Evolutionary conservation across 140 eudicot genomes (phyloP).

Genomic region (Oenanthe javanica): DNA sequence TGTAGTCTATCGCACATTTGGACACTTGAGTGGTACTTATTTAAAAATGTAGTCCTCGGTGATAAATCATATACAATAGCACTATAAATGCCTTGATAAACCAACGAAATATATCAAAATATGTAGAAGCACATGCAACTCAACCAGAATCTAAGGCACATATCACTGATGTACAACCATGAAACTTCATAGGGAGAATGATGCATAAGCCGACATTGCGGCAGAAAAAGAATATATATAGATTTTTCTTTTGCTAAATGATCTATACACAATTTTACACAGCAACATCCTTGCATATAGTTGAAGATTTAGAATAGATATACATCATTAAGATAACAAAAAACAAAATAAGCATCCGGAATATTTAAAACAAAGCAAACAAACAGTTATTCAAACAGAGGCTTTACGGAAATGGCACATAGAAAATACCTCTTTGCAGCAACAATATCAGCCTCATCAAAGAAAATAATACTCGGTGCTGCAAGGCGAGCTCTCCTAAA

Average conservation of each 20-base stretch:
- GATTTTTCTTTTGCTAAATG: background rate
- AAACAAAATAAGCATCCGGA: background rate
- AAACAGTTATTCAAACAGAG: background rate
- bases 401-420: background rate
- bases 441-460: slow-evolving; percentile 89
- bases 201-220: background rate
- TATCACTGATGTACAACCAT: background rate
- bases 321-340: background rate
- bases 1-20: background rate
- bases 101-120: background rate
- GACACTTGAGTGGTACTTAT: background rate
- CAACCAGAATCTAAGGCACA: background rate
- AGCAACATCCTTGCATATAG: background rate
- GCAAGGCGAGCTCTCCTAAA: slow-evolving; percentile 94
- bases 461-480: slow-evolving; percentile 92
- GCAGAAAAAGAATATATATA: background rate
- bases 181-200: background rate
- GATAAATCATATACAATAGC: background rate
- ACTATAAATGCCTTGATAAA: background rate
- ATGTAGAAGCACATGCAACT: background rate
- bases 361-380: background rate
- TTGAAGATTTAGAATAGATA: background rate
- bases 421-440: slow-evolving; percentile 63
- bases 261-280: background rate
- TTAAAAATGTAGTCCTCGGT: background rate